Percentiles rank a stretch among this genome's conserved stretches.
Evolutionary conservation across 2,329 filamentous ascomycete genomes (phyloP).

Genomic region (Clarireedia paspali): DNA sequence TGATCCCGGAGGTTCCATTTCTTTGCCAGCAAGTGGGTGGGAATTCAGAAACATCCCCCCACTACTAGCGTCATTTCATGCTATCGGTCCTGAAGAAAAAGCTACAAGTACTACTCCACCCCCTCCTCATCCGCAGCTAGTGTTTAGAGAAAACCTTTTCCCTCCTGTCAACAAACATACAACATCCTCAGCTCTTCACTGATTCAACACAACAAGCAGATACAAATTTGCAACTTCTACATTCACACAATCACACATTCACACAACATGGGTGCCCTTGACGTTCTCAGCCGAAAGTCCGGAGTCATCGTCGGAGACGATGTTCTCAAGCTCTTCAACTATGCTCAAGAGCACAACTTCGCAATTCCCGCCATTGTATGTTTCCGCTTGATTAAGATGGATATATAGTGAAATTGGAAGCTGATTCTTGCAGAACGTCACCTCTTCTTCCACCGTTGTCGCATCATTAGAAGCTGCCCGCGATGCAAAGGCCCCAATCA

Average conservation of each 20-base stretch:
- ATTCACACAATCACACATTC: neutral
- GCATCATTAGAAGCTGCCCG: constrained; percentile 89
- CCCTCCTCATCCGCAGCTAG: neutral
- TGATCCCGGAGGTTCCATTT: neutral
- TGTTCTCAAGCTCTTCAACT: constrained; percentile 70
- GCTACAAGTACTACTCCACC: constrained; percentile 2
- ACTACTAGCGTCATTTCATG: constrained; percentile 16
- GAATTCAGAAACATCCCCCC: constrained; percentile 11
- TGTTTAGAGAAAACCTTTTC: constrained; percentile 8
- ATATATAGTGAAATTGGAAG: too few relatives aligned
- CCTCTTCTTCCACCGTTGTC: constrained; percentile 81
- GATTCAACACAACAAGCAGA: neutral
- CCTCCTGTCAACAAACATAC: neutral
- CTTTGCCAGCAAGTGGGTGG: constrained; percentile 6
- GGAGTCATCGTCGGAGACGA: constrained; percentile 63
- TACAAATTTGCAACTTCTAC: constrained; percentile 3
- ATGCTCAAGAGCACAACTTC: constrained; percentile 80
- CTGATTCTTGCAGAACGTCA: constrained; percentile 60
- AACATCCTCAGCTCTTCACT: constrained; percentile 8
- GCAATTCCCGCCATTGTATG: constrained; percentile 75
- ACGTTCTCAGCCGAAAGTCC: constrained; percentile 53
- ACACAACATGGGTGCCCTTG: constrained; percentile 37
- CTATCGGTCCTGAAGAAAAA: constrained; percentile 16
- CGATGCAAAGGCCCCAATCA: constrained; percentile 83
- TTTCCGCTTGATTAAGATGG: neutral